Evolutionary conservation across 2,329 filamentous ascomycete species (phyloP), one percentile per base, ranked within the genome.

Genomic region (Claviceps digitariae): DNA sequence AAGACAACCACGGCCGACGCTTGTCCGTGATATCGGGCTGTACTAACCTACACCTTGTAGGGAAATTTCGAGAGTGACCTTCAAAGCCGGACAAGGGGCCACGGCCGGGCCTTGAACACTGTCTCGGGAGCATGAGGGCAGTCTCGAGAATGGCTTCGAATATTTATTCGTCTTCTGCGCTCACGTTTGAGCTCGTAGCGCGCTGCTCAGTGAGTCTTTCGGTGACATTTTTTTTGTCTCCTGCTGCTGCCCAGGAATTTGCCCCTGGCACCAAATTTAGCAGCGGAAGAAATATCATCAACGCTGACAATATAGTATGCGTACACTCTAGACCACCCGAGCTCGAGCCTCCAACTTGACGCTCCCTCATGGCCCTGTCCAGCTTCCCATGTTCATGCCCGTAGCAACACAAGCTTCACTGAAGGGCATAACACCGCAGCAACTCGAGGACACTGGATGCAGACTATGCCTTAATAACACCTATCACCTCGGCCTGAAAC

Each of bases 401-500:
- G 93, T 98, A 45, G 93, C 93, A 31, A 98, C 93, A 0, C 93
- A 98, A 70, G 93, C 88, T 1, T 95, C 91, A 0, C 76, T 98
- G 41, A 98, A 98, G 67, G 93, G 93, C 45, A 72, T 98, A 53
- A 97, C 93, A 0, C 90, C 91, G 1, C 84, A 91, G 59, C 93
- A 98, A 65, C 76, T 98, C 2, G 90, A 93, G 62, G 84, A 88
- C 52, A 94, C 90, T 0, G 83, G 87, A 45, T 98, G 94, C 64
- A 82, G 87, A 55, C 73, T 98, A 44, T 98, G 93, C 67, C 74
- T 98, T 58, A 98, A 98, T 72, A 98, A 98, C 70, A 98, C 93
- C 13, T 98, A 98, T 65, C 93, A 98, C 67, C 74, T 98, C 56
- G 93, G 93, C 10, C 74, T 98, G 53, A 97, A 95, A 70, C 93